Evolutionary conservation across 176 grass and related monocot species (phyloP).

Genomic region (Saccharum officinarum): DNA sequence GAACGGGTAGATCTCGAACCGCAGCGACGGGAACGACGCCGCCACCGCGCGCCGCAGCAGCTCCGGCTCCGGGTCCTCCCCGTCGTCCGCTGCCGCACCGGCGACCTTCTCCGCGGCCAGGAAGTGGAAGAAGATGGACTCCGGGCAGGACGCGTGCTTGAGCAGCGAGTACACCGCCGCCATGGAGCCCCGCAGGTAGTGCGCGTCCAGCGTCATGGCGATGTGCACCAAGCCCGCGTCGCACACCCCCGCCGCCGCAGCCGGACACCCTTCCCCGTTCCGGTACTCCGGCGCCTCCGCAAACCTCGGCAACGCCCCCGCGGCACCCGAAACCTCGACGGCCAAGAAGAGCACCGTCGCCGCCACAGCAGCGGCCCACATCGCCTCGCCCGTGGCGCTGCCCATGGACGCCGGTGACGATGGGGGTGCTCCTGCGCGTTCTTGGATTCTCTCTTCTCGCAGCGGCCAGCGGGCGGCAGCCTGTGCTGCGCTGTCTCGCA

Average conservation of each 20-base stretch:
- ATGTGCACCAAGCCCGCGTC: conserved; percentile 72
- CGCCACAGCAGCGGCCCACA: neutral
- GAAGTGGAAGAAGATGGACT: conserved; percentile 86
- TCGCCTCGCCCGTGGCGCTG: conserved; percentile 13
- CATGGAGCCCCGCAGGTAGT: conserved; percentile 92
- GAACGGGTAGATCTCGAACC: conserved; percentile 83
- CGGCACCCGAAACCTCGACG: neutral
- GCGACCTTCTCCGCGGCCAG: conserved; percentile 14
- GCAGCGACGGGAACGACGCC: conserved; percentile 79
- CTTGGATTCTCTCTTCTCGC: conserved; percentile 26
- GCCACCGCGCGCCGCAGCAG: conserved; percentile 45
- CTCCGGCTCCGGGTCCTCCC: neutral
- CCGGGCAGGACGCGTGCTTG: conserved; percentile 83
- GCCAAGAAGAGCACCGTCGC: conserved; percentile 22
- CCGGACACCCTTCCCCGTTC: conserved; percentile 64
- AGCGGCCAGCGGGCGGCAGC: conserved; percentile 15
- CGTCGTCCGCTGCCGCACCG: neutral
- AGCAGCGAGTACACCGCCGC: conserved; percentile 87
- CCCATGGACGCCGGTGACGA: conserved; percentile 35
- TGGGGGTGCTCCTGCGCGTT: neutral
- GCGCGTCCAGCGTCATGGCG: conserved; percentile 96
- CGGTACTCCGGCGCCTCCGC: conserved; percentile 89
- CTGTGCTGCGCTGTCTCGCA: conserved; percentile 33
- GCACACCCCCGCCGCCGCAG: conserved; percentile 31
- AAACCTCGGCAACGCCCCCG: conserved; percentile 40